Evolutionary conservation across 2,329 filamentous ascomycete species (phyloP), one percentile per base, ranked within the genome.

Genomic region (Fonsecaea nubica): DNA sequence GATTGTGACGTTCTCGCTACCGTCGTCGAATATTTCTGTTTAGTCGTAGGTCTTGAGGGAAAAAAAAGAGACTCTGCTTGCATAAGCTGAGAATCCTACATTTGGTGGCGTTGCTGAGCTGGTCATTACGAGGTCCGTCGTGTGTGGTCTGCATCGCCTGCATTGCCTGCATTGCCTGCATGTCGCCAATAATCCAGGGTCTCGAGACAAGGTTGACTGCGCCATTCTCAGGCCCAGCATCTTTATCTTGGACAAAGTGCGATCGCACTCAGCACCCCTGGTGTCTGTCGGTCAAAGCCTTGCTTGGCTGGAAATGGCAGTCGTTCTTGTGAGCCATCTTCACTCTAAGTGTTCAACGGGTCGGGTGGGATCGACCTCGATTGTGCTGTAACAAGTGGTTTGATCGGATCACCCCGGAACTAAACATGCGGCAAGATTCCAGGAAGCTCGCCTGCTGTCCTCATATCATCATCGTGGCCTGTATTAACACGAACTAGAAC

Each of bases 61-160:
- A 13, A 35, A 9, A 9, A 15, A 5, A 25, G 3, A 25, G 7
- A 12, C 10, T 18, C 30, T 48, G 57, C 13, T 59, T 48, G 30
- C 57, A 59, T 59, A 59, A 59, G 57, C 57, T 59, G 57, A 45
- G 40, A 48, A 58, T 48, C 38, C 36, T 45, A 13, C 56, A 30
- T 13, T 42, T 8, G n/a, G 55, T 40, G 55, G 30, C 30, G 30
- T 30, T 35, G 40, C 57, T 50, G 57, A 59, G 40, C 12, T 50
- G 45, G 45, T 50, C 9, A 38, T 38, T 38, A 38, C 36, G 13
- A 10, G 13, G 25, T 25, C 25, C 25, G 3, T 25, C 3, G 25
- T 25, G 25, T 25, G 25, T 25, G 25, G 25, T 3, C 25, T 25
- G 25, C 25, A 25, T 25, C 2, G 21, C 21, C 2, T 5, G 40